Conservation (phyloP, 2,329 filamentous ascomycete species). For the Peltaster fructicola region DNA sequence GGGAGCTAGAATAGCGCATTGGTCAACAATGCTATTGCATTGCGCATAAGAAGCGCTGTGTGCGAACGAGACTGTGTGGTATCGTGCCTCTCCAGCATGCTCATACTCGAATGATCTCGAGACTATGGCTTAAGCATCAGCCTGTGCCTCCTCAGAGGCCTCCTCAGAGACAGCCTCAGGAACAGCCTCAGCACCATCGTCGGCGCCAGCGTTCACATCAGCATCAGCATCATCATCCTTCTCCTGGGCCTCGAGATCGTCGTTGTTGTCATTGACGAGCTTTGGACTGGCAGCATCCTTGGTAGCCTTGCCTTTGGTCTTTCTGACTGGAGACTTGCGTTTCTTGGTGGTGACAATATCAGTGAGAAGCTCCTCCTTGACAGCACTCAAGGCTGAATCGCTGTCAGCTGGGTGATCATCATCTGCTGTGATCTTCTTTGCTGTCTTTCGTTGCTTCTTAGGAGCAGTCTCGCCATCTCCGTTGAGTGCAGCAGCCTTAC, state of each 20-base stretch:
- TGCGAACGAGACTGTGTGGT: no score
- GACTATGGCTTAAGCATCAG: no score
- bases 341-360: conserved; percentile 3
- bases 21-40: no score
- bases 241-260: conserved; percentile 3
- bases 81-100: no score
- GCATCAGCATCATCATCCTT: conserved; percentile 4
- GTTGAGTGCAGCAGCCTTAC: conserved; percentile 8
- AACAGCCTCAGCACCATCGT: conserved; percentile 1
- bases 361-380: conserved; percentile 1
- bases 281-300: no score
- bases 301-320: not conserved
- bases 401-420: conserved; percentile 4
- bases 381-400: conserved; percentile 3
- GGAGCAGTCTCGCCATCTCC: conserved; percentile 4
- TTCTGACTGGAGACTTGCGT: conserved; percentile 10
- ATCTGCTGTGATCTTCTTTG: conserved; percentile 5
- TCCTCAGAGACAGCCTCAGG: conserved; percentile 3
- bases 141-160: conserved; percentile 1
- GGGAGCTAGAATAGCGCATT: no score
- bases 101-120: no score
- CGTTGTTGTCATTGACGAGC: no score
- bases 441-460: conserved; percentile 6
- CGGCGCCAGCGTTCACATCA: conserved; percentile 1
- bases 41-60: no score